A percentile compares a stretch with the other conserved stretches of the same genome.
Conservation (phyloP, 768 basidiomycete species). For the Fistulinella prunicolor region DNA sequence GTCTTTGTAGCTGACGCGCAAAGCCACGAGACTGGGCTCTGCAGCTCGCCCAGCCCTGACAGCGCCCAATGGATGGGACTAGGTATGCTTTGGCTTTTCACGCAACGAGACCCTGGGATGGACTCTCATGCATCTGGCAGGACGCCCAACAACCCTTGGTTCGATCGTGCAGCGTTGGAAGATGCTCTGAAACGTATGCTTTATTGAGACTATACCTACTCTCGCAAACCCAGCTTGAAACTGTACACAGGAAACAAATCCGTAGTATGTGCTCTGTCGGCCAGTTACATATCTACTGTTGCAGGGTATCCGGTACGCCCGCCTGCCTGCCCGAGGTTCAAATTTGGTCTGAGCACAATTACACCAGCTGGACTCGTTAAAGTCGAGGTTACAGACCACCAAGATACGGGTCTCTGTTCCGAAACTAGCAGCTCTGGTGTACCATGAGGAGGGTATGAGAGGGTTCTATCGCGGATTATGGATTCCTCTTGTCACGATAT, state of each 20-base stretch:
- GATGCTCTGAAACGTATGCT: conserved; percentile 64
- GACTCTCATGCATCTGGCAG: conserved; percentile 23
- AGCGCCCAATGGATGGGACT: conserved; percentile 76
- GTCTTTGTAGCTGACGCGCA: conserved; percentile 46
- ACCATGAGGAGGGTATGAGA: conserved; percentile 79
- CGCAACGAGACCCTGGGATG: background rate
- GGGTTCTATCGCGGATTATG: conserved; percentile 91
- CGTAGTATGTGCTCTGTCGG: conserved; percentile 85
- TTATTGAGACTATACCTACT: background rate
- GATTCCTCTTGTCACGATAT: conserved; percentile 94
- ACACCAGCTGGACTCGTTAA: conserved; percentile 84
- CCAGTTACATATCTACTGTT: conserved; percentile 89
- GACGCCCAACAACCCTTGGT: conserved; percentile 60
- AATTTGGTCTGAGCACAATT: background rate
- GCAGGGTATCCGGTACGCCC: conserved; percentile 77
- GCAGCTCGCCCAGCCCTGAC: conserved; percentile 55
- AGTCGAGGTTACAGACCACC: conserved; percentile 87
- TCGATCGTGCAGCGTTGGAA: conserved; percentile 59
- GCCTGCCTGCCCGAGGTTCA: background rate
- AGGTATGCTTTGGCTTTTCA: conserved; percentile 36
- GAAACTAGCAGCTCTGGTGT: conserved; percentile 66
- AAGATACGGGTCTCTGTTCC: conserved; percentile 73
- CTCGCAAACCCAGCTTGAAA: conserved; percentile 5
- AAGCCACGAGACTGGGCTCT: conserved; percentile 67
- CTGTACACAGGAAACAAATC: conserved; percentile 68